Evolutionary conservation across 441 rosid species (phyloP), one percentile per base, ranked within the genome.

Genomic region (Jatropha multifida): DNA sequence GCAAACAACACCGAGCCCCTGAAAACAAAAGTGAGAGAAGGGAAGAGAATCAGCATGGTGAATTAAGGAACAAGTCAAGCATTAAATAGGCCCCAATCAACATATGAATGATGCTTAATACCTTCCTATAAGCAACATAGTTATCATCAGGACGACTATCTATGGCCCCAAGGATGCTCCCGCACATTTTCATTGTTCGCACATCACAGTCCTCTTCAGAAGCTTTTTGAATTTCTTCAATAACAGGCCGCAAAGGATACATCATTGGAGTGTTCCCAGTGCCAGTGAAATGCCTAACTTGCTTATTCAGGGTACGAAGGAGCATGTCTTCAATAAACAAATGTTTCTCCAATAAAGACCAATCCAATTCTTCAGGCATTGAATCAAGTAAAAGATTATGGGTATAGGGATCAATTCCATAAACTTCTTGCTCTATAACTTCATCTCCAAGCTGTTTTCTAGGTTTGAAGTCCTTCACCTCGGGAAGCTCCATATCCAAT

Each of bases 1-100:
- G 90, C 99, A 96, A 81, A 96, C 97, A 82, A 96, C 99, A 69
- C 99, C 99, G 69, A 96, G 98, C 61, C 99, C 99, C 99, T 96
- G 80, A 73, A 26, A 72, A 69, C 75, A 65, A 71, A 58, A 66
- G 23, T 51, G 58, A 70, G 65, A 42, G 18, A 67, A 5, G 61
- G 65, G 32, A 37, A 51, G 56, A 68, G 52, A 68, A 80, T 79
- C 75, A 80, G 72, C 59, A 77, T 7, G 38, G 2, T 9, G 73
- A 72, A n/a, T 61, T n/a, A 68, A 60, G 71, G 20, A 75, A 56
- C 61, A 64, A 40, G 37, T 52, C 38, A 52, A 68, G 38, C 3
- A 52, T 26, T 18, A 69, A 32, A 3, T 46, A 52, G 18, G 71
- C 38, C 65, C 65, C 65, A 44, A 40, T 14, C 37, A 20, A 18